Base-by-base conservation (phyloP, 257 asterid genomes). In the Przewalskia tangutica region DNA sequence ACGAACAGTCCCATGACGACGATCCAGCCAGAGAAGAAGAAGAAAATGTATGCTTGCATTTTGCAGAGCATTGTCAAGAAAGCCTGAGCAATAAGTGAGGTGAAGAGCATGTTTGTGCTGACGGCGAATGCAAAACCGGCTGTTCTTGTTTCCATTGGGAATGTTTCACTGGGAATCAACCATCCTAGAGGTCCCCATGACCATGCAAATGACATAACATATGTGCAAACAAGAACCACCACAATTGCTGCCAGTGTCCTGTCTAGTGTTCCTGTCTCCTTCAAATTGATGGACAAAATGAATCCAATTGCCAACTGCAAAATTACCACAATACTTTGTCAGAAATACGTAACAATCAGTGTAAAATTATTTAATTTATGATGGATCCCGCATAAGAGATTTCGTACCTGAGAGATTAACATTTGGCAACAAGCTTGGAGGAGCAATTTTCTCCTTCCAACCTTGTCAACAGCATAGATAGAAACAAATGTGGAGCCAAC, bases 181-280 rank as follows among this genome's bases (percentile, higher is more conserved):
- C 97, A 92, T 0, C 97, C 95, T 56, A 93, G 85, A 1, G 97
- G 98, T 0, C 98, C 97, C 97, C 95, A 93, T 1, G 98, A 93
- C 98, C 98, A 92, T 0, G 98, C 95, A 59, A 93, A 93, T 5
- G 92, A 77, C 95, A 91, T 91, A 32, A 93, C 98, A 16, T 82
- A 93, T 9, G 85, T 11, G 77, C 98, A 92, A 46, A 92, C 90
- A 1, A 93, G 84, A 10, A 87, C 82, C 63, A 93, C 95, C 84
- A 93, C 95, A 1, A 82, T 13, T 0, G 78, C 50, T 0, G 97
- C 90, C 0, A 88, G 78, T 2, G 79, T 65, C 54, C 68, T 88
- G 79, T 83, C 82, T 0, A 91, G 80, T 7, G 90, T 6, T 42
- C 97, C 97, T 5, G 86, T 86, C 6, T 81, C 53, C 64, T 80